Conservation (phyloP, 148 eudicot genomes). For the Persicaria tinctoria region DNA sequence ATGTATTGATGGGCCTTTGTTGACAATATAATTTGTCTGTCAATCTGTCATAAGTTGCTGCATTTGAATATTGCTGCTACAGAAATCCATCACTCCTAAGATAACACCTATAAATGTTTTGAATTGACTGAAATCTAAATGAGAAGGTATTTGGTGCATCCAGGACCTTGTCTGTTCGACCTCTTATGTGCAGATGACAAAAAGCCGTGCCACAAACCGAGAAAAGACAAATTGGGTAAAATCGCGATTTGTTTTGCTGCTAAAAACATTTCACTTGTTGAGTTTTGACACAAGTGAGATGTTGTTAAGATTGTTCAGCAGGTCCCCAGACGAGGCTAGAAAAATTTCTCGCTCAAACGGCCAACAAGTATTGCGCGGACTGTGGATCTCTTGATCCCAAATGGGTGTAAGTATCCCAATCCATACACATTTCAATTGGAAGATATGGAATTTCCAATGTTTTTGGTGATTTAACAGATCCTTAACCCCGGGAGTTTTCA, state of each 20-base stretch:
- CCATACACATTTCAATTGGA: not conserved
- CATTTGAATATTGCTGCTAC: not conserved
- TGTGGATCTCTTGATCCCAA: constrained; percentile 91
- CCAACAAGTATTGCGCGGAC: constrained; percentile 77
- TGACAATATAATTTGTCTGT: not conserved
- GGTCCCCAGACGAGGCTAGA: constrained; percentile 33
- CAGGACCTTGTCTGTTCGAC: constrained; percentile 38
- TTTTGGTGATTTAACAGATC: constrained; percentile 43
- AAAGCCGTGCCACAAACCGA: not conserved
- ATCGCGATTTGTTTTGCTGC: too few relatives aligned
- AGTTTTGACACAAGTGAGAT: not conserved
- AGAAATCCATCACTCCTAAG: too few relatives aligned
- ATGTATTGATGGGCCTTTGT: not conserved
- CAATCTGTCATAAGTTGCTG: not conserved
- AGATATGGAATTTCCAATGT: not conserved
- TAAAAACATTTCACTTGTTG: not conserved
- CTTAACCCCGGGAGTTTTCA: constrained; percentile 65
- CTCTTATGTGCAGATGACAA: constrained; percentile 25
- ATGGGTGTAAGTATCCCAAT: constrained; percentile 77
- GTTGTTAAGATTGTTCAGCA: not conserved
- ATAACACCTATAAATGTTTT: too few relatives aligned
- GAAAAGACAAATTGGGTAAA: constrained; percentile 26
- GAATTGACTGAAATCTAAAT: not conserved
- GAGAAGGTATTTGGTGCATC: constrained; percentile 9
- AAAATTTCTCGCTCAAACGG: constrained; percentile 36